phyloP scores from a whole-genome alignment of 2,329 filamentous ascomycete genomes.

The Aschersonia sp. region DNA sequence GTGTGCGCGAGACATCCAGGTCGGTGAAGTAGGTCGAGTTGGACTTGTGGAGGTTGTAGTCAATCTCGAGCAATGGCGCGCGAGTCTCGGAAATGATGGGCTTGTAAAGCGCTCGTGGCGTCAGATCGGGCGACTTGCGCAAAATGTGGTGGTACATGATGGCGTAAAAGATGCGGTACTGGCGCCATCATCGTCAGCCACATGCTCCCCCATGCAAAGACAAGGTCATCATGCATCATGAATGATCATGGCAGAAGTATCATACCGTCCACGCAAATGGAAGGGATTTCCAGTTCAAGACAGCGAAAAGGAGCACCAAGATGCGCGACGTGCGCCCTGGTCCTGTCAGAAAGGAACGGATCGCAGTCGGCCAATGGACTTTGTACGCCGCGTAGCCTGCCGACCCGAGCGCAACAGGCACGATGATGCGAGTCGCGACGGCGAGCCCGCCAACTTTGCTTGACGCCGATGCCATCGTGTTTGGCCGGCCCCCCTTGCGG shows the following conservation, averaged over 20 bases:
- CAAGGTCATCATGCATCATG: too few species aligned
- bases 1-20: constrained; percentile 69
- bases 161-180: constrained; percentile 45
- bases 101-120: constrained; percentile 55
- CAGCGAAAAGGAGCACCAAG: constrained; percentile 36
- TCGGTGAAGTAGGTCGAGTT: constrained; percentile 81
- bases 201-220: not conserved
- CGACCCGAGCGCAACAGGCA: constrained; percentile 25
- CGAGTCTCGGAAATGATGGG: constrained; percentile 53
- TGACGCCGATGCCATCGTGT: constrained; percentile 16
- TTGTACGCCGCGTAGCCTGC: constrained; percentile 32
- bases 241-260: too few species aligned
- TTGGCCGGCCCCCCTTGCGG: too few species aligned
- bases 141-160: constrained; percentile 39
- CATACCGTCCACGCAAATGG: constrained; percentile 55
- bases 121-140: constrained; percentile 31
- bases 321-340: constrained; percentile 39
- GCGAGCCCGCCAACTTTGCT: constrained; percentile 18
- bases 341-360: constrained; percentile 34
- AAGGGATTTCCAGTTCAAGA: constrained; percentile 59
- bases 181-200: not conserved
- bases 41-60: constrained; percentile 76
- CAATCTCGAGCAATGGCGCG: constrained; percentile 61
- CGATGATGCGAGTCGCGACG: constrained; percentile 22
- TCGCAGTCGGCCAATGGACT: constrained; percentile 23